Base-by-base conservation (phyloP, 352 stramenopile genomes). In the Globisporangium megalacanthum region DNA sequence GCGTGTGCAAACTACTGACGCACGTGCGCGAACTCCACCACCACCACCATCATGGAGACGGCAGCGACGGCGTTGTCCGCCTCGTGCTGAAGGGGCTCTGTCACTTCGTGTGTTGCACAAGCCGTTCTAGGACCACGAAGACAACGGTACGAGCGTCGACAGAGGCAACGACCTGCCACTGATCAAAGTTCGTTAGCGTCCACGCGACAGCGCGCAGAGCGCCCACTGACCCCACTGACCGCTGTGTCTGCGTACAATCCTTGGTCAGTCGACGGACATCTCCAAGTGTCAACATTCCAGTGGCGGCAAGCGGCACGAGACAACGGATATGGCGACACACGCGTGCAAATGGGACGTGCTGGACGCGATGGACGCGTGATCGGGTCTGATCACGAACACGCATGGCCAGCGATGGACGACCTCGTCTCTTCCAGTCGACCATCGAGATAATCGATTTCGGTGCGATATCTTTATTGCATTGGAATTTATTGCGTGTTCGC, bases 371-470 rank as follows among this genome's bases (percentile, higher is more conserved):
- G 82, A 95, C 53, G 86, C 83, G 4, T 95, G 86, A 83, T 79
- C 79, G 4, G 82, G 81, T 13, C 63, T 95, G 36, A 88, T 93
- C 36, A 91, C 93, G 83, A 92, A 80, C 54, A 88, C 94, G 69
- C 94, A 49, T 95, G 86, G 86, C 86, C 25, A 29, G 25, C 25
- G 4, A 29, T 4, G 25, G 25, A 29, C 25, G 2, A 29, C 25
- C 25, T 29, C 25, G 25, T 29, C 25, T 29, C 25, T 29, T 29
- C 25, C 25, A 29, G 2, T 29, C 86, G 4, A 84, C 83, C 44
- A 82, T 79, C 3, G 75, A 75, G 14, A 77, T 73, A 13, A 92
- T 92, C 48, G 73, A 75, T 15, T 83, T 92, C 42, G 82, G 63
- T 39, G 77, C 7, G 74, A 75, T 0, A 61, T 75, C 45, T 74